Conservation (phyloP, 169 alveolate genomes). For the Ophryocystis elektroscirrha region DNA sequence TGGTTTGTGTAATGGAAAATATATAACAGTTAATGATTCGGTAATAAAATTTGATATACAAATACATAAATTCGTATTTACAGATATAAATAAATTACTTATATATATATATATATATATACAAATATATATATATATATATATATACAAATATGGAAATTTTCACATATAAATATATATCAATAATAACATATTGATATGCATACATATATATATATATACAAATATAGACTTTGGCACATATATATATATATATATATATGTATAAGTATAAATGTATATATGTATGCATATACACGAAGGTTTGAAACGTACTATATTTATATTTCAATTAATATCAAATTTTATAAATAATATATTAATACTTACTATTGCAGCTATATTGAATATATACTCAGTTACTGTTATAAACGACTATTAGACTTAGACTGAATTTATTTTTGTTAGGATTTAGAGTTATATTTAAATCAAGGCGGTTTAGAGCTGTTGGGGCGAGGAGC, state of each 20-base stretch:
- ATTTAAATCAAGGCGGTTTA: conserved; percentile 81
- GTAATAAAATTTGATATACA: too few relatives aligned
- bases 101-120: too few relatives aligned
- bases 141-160: too few relatives aligned
- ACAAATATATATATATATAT: too few relatives aligned
- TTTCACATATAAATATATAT: not conserved
- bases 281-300: not conserved
- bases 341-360: too few relatives aligned
- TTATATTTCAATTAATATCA: too few relatives aligned
- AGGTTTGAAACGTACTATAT: conserved; percentile 8
- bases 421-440: not conserved
- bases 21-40: conserved; percentile 7
- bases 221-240: conserved; percentile 1
- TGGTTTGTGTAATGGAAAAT: conserved; percentile 12
- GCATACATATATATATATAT: conserved; percentile 5
- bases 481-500: conserved; percentile 50
- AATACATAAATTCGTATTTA: too few relatives aligned
- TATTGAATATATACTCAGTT: too few relatives aligned
- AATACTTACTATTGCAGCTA: too few relatives aligned
- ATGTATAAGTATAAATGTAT: too few relatives aligned
- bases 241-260: not conserved
- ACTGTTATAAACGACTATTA: too few relatives aligned
- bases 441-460: conserved; percentile 49
- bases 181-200: not conserved
- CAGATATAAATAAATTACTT: too few relatives aligned